Base-by-base conservation (phyloP, 108 stramenopile species). In the Pseudonitzschia multistriata region DNA sequence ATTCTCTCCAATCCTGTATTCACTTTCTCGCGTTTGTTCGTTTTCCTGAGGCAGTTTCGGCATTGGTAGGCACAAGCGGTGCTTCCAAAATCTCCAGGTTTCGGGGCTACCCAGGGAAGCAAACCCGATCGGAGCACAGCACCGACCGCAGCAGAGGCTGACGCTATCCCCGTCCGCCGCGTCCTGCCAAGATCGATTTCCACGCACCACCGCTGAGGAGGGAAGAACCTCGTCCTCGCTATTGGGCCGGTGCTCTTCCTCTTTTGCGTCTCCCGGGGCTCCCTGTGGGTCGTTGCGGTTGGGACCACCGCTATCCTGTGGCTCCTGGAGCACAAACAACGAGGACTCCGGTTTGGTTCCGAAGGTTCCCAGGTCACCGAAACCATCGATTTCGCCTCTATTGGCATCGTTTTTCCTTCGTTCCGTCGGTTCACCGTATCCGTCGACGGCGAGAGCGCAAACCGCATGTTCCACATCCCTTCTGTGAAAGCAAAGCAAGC, bases 81-180 rank as follows among this genome's bases (percentile, higher is more conserved):
- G 91, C 57, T 92, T 92, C 75, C 83, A 87, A 24, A 92, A 76
- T 48, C 87, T 81, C 74, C 77, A 80, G 21, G 85, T 80, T 66
- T 83, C 74, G 14, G 74, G 73, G 35, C 83, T 70, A 42, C 71
- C 76, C 22, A 81, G 50, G 13, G 87, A 88, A 35, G 82, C 85
- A 76, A 83, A 92, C 31, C 91, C 91, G 59, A 92, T 65, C 0
- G 77, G 78, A 13, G 81, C 67, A 47, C 78, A 88, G 65, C 91
- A 92, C 39, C 69, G 57, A 47, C 57, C 73, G 49, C 84, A 85
- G 29, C 71, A 77, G 21, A 82, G 22, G 6, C 81, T 69, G 5
- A 68, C 79, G 31, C 63, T 64, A 3, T 47, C 63, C 15, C 84
- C 84, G 37, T 74, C 81, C 39, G 66, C 61, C n/a, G 60, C 35